Conservation (phyloP, 75 land plant species). For the Isoetes taiwanensis region DNA sequence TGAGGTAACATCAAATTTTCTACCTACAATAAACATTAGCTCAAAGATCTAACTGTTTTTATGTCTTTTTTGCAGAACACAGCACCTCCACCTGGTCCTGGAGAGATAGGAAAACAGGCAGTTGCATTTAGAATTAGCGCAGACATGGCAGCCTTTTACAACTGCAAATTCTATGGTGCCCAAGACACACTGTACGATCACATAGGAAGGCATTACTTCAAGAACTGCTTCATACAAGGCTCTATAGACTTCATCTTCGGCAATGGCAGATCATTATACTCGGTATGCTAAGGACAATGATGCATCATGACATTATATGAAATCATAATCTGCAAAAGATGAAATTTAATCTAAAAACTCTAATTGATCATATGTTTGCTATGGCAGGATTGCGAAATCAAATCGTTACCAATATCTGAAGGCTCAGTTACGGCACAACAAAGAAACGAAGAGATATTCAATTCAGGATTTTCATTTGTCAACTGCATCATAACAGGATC, state of each 20-base stretch:
- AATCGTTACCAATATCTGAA: neutral
- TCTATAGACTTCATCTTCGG: slow-evolving; percentile 1
- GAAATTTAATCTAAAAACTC: no score
- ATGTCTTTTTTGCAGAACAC: neutral
- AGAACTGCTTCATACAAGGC: neutral
- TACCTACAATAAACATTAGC: neutral
- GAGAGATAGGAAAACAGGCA: neutral
- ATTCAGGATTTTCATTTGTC: slow-evolving; percentile 9
- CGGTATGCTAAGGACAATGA: neutral
- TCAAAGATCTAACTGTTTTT: neutral
- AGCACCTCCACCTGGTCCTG: neutral
- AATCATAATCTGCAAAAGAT: no score
- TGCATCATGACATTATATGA: no score
- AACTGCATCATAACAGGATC: slow-evolving; percentile 7
- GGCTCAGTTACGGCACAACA: neutral
- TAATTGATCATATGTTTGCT: no score
- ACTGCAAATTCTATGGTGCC: neutral
- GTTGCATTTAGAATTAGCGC: neutral
- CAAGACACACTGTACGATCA: slow-evolving; percentile 6
- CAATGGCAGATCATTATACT: neutral
- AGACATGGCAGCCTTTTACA: slow-evolving; percentile 5
- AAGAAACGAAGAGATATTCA: neutral
- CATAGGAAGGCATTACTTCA: slow-evolving; percentile 4
- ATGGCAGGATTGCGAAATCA: neutral
- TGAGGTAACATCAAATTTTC: neutral